These are phyloP conservation scores for Hygrophorus russula DNA, from an alignment of 768 basidiomycete species.

Conservation along the genomic window DNA sequence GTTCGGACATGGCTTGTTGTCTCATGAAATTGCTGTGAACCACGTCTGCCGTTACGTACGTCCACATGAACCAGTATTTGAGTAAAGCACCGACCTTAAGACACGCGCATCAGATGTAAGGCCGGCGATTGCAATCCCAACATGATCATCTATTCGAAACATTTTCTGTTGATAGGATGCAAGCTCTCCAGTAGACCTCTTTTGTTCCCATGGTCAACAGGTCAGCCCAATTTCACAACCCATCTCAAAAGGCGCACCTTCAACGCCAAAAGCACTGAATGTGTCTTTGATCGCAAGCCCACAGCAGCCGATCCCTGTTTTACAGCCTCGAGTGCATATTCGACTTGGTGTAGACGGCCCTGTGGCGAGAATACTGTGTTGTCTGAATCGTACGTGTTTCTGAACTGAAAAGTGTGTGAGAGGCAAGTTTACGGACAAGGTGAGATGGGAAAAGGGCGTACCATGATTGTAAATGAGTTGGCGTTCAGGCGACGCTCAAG, in stretches of 20 bases:
- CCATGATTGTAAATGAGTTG: slow-evolving; percentile 20
- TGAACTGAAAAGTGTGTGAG: slow-evolving; percentile 45
- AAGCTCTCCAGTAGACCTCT: slow-evolving; percentile 97
- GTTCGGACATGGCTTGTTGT: slow-evolving; percentile 91
- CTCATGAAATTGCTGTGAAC: slow-evolving; percentile 90
- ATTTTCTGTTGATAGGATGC: slow-evolving; percentile 99
- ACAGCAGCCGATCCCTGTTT: slow-evolving; percentile 99
- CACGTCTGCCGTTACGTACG: neutral
- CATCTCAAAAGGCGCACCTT: slow-evolving; percentile 46
- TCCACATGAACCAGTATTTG: neutral
- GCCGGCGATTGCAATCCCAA: slow-evolving; percentile 99
- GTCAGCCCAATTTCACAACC: neutral
- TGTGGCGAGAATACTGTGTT: slow-evolving; percentile 97
- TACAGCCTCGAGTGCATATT: slow-evolving; percentile 98
- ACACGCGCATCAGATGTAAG: slow-evolving; percentile 97
- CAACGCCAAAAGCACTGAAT: slow-evolving; percentile 83
- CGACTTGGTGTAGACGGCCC: slow-evolving; percentile 93
- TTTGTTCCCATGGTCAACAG: neutral
- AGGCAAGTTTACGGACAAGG: neutral
- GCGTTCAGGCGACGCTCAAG: too few relatives aligned
- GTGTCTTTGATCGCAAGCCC: slow-evolving; percentile 90
- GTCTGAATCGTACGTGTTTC: slow-evolving; percentile 98
- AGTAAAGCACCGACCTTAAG: slow-evolving; percentile 51
- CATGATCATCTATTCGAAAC: slow-evolving; percentile 98
- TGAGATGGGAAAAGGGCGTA: slow-evolving; percentile 10